Base-by-base conservation (phyloP, 2,329 filamentous ascomycete species). In the Fusarium chaquense region DNA sequence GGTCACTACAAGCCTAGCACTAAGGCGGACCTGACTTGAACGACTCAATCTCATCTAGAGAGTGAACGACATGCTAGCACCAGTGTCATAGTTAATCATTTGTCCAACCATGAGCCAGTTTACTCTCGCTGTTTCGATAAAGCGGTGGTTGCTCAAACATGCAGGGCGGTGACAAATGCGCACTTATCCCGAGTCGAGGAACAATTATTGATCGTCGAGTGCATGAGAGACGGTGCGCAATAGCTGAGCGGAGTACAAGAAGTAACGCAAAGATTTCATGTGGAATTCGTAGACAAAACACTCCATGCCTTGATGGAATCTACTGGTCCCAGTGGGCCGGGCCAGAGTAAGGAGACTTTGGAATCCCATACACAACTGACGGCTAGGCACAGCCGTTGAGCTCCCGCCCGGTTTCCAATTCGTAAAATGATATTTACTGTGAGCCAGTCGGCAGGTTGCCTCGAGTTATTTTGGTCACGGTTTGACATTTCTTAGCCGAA, bases 301-400 rank as follows among this genome's bases (percentile, higher is more conserved):
- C 35, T 32, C 22, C 20, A 22, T 22, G 16, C 24, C 4, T 33
- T 36, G 10, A 32, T 22, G 32, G 33, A 49, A 58, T 41, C 56
- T 33, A 67, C 62, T 69, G 67, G 65, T 69, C 49, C 68, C 68
- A 58, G 36, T 22, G 24, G n/a, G 46, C 41, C 47, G 68, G 68
- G 38, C 43, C 58, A 32, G 28, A 38, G 26, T 38, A 35, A 52
- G n/a, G 33, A 16, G 49, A 40, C 50, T 36, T 50, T 41, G 22
- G 45, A 22, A 53, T 44, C 26, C n/a, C 18, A 24, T 30, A 33
- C 59, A 66, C 22, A 32, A n/a, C 24, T 44, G 47, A 43, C 67
- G 70, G 66, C 24, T 41, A 41, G 12, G 40, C 41, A 58, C 64
- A 73, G 62, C 41, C 28, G 38, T 57, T 56, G 35, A 62, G 47